Base-by-base conservation (phyloP, 164 flowering plant species). In the Kalanchoe fedtschenkoi region DNA sequence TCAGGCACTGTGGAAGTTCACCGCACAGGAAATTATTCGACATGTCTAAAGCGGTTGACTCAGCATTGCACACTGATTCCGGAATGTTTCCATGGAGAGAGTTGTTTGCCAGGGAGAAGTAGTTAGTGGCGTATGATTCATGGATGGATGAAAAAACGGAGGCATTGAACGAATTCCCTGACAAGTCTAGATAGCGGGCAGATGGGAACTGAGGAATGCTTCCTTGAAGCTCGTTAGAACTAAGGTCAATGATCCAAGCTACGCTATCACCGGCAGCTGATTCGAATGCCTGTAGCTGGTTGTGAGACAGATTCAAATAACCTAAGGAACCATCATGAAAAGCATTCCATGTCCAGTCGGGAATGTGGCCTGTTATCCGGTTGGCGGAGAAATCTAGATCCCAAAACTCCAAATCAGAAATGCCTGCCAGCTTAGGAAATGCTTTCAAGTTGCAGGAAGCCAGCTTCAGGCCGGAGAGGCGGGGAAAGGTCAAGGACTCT, bases 1-100 rank as follows among this genome's bases (percentile, higher is more conserved):
- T 16, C 15, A 89, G 30, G 54, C 96, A 89, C 0, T 11, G 0
- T 0, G 89, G 91, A 11, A 87, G 74, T 0, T 1, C 7, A 3
- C 88, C 83, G 34, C 29, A 61, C 33, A 89, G 68, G 1, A 8
- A 17, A 60, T 87, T 89, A n/a, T 64, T 26, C 0, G 93, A 85
- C 11, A 87, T 66, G 51, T 82, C 80, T 60, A 37, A 68, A 30
- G 82, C 76, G 30, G n/a, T 44, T 0, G 2, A 11, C 0, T 69
- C 28, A 3, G 33, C 77, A 56, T 72, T 68, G 74, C 96, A 89
- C 2, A 89, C 37, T 1, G 87, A 80, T 5, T 35, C 35, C 19
- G 92, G 87, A 35, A 86, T 78, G 9, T 0, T 16, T 14, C 89
- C 89, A 0, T 24, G 26, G n/a, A 86, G 21, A 1, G 26, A 69